Conservation (phyloP, 1,284 basidiomycete species). For the Ganoderma resinaceum region DNA sequence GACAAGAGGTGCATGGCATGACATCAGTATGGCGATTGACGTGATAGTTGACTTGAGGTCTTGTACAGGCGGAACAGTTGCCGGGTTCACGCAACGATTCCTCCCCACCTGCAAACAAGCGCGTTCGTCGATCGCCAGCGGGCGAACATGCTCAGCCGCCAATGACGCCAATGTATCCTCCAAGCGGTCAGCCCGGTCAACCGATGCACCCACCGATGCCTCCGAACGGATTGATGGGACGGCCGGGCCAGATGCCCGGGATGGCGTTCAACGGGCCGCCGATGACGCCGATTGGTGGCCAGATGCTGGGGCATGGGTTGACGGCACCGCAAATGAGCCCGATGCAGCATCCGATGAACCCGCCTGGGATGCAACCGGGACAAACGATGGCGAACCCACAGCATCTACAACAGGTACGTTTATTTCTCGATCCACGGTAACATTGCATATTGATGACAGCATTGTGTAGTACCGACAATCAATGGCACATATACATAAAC, state of each 20-base stretch:
- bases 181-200: constrained; percentile 12
- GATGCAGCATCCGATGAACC: constrained; percentile 36
- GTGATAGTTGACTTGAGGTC: constrained; percentile 16
- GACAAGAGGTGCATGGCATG: constrained; percentile 62
- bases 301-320: constrained; percentile 34
- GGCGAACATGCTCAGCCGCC: constrained; percentile 44
- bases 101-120: constrained; percentile 72
- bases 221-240: constrained; percentile 36
- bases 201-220: constrained; percentile 30
- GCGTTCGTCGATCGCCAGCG: constrained; percentile 61
- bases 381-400: constrained; percentile 44
- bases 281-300: constrained; percentile 27
- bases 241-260: constrained; percentile 13
- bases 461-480: constrained; percentile 44
- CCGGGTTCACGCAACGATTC: constrained; percentile 54
- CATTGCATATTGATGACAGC: constrained; percentile 10
- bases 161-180: constrained; percentile 39
- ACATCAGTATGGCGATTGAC: not conserved
- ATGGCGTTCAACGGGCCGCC: constrained; percentile 42
- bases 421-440: not conserved
- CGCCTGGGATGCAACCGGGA: constrained; percentile 36
- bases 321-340: constrained; percentile 32
- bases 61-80: constrained; percentile 54
- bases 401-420: constrained; percentile 43
- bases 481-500: constrained; percentile 46